Percentiles rank a stretch among this genome's conserved stretches.
phyloP scores from a whole-genome alignment of 2,329 filamentous ascomycete genomes.

The Canariomyces notabilis region DNA sequence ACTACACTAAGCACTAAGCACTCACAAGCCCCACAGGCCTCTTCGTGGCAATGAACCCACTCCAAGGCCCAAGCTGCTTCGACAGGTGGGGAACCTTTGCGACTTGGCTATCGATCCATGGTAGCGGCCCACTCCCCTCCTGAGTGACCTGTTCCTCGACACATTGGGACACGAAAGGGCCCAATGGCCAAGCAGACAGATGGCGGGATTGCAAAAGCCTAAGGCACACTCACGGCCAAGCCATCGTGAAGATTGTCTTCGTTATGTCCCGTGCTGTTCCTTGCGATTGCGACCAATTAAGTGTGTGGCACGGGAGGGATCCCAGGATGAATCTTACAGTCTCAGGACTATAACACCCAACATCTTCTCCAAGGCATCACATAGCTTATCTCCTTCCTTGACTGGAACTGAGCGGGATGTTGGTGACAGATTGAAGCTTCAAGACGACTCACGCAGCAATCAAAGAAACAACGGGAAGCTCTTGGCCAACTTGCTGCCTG shows the following conservation, averaged over 20 bases:
- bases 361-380: too few relatives aligned
- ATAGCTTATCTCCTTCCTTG: too few relatives aligned
- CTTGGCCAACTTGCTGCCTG: too few relatives aligned
- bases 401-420: too few relatives aligned
- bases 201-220: neutral
- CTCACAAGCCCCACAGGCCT: conserved; percentile 1
- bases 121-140: neutral
- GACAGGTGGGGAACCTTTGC: conserved; percentile 1
- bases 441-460: too few relatives aligned
- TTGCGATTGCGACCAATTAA: neutral
- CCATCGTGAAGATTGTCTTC: neutral
- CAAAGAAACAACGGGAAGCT: too few relatives aligned
- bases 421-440: too few relatives aligned
- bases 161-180: neutral
- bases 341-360: too few relatives aligned
- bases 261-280: neutral
- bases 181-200: neutral
- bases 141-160: neutral
- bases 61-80: conserved; percentile 1
- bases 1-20: conserved; percentile 1
- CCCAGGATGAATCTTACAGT: neutral
- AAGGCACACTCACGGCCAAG: neutral
- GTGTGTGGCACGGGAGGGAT: neutral
- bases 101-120: too few relatives aligned
- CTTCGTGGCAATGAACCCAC: conserved; percentile 4